Evolutionary conservation across 1,139 yeast species (phyloP), one percentile per base, ranked within the genome.

Genomic region (Debaryomyces robertsiae): DNA sequence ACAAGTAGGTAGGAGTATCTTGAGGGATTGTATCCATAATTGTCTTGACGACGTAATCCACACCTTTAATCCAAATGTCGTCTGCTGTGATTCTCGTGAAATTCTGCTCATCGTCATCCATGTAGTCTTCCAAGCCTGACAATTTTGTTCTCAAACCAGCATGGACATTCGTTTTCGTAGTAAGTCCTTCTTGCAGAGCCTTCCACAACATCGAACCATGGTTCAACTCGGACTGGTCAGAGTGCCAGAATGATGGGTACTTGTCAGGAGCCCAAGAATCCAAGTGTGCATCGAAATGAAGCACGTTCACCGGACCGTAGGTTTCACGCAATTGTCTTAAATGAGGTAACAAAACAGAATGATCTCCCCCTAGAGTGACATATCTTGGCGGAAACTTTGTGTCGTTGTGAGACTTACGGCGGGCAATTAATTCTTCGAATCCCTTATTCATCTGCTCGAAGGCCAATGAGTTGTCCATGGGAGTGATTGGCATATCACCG

Each of bases 181-280:
- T 69, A 38, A 84, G 65, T 1, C 85, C 88, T 57, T 84, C 91
- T 45, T 82, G 67, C 35, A 70, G 65, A 3, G 93, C 94, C 67
- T 81, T 73, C 90, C 91, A 84, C 30, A 84, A 69, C 91, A 85
- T 84, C 11, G 91, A 81, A 2, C 94, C 94, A 55, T 85, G 94
- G 33, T 83, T 84, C 54, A 83, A 73, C 40, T 80, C 81, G 38
- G 77, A 68, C 50, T 80, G 83, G 27, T 79, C 79, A 7, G 84
- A 74, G 46, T 75, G 77, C 94, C 93, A 85, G 54, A 73, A 81
- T 9, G 84, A 71, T 11, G 91, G 91, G 47, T 71, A 72, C 43
- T 70, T 70, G 43, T 75, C 73, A n/a, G 91, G 91, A 31, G 77
- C 66, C 93, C 93, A 84, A 10, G 91, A 84, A 57, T 84, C 93